phyloP scores from a whole-genome alignment of 371 early-diverging fungal species.

The Rhizomucor pusillus region DNA sequence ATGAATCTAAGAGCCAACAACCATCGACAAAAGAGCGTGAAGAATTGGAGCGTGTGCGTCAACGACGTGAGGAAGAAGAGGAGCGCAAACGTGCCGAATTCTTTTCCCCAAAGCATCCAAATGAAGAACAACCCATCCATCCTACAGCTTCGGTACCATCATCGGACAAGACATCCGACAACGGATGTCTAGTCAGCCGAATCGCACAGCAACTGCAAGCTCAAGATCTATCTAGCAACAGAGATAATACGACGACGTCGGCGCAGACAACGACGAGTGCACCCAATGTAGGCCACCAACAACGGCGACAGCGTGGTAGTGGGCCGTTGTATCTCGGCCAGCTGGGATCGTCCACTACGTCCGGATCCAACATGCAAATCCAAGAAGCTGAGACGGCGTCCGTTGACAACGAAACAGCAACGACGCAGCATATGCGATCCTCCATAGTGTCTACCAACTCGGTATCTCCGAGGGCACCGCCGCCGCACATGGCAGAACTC shows the following conservation, averaged over 20 bases:
- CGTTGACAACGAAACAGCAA: not conserved
- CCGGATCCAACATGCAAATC: conserved; percentile 2
- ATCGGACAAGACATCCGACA: not conserved
- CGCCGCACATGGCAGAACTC: not conserved
- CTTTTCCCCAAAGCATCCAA: conserved; percentile 10
- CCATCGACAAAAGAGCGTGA: too few relatives aligned
- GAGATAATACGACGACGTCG: conserved; percentile 11
- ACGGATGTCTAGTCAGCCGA: conserved; percentile 23
- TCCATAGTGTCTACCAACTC: too few relatives aligned
- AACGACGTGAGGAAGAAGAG: conserved; percentile 31
- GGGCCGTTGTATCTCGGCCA: conserved; percentile 15
- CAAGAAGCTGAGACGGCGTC: conserved; percentile 4
- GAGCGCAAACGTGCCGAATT: conserved; percentile 27
- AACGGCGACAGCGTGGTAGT: not conserved
- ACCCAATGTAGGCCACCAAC: not conserved
- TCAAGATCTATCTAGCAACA: conserved; percentile 6
- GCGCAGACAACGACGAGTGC: not conserved
- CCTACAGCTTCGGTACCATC: not conserved
- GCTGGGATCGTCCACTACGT: conserved; percentile 6
- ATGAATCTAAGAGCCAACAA: conserved; percentile 4
- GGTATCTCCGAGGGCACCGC: too few relatives aligned
- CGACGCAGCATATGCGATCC: not conserved
- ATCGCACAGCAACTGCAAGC: conserved; percentile 34
- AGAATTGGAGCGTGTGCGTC: conserved; percentile 22
- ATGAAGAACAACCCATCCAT: conserved; percentile 3